Evolutionary conservation across 148 eudicot species (phyloP).

Genomic region (Vaccinium corymbosum): DNA sequence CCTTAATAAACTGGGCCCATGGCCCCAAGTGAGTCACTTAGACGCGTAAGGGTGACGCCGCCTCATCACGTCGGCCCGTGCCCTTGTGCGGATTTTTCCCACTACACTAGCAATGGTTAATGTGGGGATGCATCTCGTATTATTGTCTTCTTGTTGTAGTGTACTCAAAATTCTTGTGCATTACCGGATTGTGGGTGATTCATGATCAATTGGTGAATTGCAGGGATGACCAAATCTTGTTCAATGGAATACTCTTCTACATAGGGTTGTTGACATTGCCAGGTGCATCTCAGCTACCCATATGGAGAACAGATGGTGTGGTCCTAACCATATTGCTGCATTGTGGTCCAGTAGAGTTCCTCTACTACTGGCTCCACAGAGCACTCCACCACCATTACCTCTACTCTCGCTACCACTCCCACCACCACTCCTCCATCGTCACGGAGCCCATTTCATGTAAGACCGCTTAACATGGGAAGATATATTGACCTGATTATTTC

Average conservation of each 20-base stretch:
- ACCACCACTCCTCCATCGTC: slow-evolving; percentile 60
- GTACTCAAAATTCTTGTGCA: neutral
- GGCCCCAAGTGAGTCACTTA: too few relatives aligned
- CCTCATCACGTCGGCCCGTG: too few relatives aligned
- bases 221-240: slow-evolving; percentile 77
- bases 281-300: slow-evolving; percentile 28
- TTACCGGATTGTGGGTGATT: neutral
- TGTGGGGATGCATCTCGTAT: too few relatives aligned
- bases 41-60: too few relatives aligned
- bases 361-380: slow-evolving; percentile 64
- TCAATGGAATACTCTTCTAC: slow-evolving; percentile 46
- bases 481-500: too few relatives aligned
- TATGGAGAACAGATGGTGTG: slow-evolving; percentile 58
- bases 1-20: too few relatives aligned
- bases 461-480: too few relatives aligned
- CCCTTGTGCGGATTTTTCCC: too few relatives aligned
- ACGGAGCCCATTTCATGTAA: slow-evolving; percentile 52
- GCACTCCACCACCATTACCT: slow-evolving; percentile 60
- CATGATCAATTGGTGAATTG: neutral
- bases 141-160: neutral
- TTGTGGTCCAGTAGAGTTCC: slow-evolving; percentile 54
- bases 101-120: too few relatives aligned
- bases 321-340: slow-evolving; percentile 38
- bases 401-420: slow-evolving; percentile 63
- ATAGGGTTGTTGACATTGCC: slow-evolving; percentile 7